Evolutionary conservation across 2,329 filamentous ascomycete genomes (phyloP), one percentile per base, ranked within the genome.

Genomic region (Neoscytalidium dimidiatum): DNA sequence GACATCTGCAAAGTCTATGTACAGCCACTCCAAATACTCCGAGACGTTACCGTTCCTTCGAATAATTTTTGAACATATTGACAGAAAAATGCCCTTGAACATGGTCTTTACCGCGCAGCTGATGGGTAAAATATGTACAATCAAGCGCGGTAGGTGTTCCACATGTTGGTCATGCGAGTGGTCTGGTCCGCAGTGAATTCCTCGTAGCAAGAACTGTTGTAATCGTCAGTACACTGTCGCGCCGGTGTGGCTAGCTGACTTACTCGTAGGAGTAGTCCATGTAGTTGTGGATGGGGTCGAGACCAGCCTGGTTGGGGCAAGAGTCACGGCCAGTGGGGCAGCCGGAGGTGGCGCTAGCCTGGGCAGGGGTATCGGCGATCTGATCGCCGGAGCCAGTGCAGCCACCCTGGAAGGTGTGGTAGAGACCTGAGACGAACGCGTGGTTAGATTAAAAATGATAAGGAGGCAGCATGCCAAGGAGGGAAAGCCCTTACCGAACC

Each of bases 251-350:
- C 1, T 7, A 23, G 28, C 4, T 9, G 8, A 62, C 49, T 57
- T 21, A 64, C 49, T 71, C 71, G 48, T 66, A 56, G 13, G 69
- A 70, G 66, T 76, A 76, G 67, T 75, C 72, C 74, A 77, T 77
- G 68, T 69, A 75, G 67, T 77, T 76, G 43, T 72, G 71, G 46
- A 76, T 71, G 1, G 73, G 72, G 62, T 77, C 75, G 28, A 69
- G 17, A 2, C 74, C 74, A 14, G 68, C 21, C 52, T 65, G 66
- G 61, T 43, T 63, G 43, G 71, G 68, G 68, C 75, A 77, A 11
- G 70, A 69, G 33, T 76, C 73, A 19, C 71, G 67, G 26, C 68
- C 68, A 3, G 21, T 62, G 9, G 69, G 68, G 65, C 75, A 77
- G 8, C 71, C 74, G 19, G 60, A 66, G 9, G 67, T 66, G n/a